Conservation (phyloP, 805 yeast species). For the Wickerhamiella musiphila region DNA sequence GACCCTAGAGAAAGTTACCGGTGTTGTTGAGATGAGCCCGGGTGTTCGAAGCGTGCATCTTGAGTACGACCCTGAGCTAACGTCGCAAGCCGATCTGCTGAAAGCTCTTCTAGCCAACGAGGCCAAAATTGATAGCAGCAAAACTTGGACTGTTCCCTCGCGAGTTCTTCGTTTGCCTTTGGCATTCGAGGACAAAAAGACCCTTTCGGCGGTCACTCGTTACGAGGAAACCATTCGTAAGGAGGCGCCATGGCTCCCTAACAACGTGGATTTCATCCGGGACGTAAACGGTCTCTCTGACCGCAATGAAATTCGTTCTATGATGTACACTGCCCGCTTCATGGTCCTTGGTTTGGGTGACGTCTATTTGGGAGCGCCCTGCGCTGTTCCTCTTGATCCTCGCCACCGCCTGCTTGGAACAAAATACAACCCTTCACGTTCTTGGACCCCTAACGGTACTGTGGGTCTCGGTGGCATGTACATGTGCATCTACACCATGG, state of each 20-base stretch:
- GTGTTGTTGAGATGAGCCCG: constrained; percentile 89
- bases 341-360: constrained; percentile 92
- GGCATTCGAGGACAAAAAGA: constrained; percentile 89
- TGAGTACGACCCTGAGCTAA: constrained; percentile 52
- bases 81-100: constrained; percentile 46
- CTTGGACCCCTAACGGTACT: constrained; percentile 90
- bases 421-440: constrained; percentile 90
- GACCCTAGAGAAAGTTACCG: constrained; percentile 47
- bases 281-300: constrained; percentile 59
- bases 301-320: constrained; percentile 58
- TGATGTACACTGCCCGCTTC: constrained; percentile 79
- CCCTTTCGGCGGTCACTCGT: constrained; percentile 76
- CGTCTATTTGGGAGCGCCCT: constrained; percentile 94
- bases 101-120: constrained; percentile 57
- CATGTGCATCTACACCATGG: constrained; percentile 97
- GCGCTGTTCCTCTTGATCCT: constrained; percentile 96
- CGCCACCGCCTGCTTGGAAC: constrained; percentile 84
- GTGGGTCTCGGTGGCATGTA: constrained; percentile 98
- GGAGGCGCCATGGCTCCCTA: constrained; percentile 94
- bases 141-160: constrained; percentile 70
- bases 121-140: constrained; percentile 34
- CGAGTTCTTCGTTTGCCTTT: constrained; percentile 74
- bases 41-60: constrained; percentile 91
- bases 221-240: constrained; percentile 87
- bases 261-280: constrained; percentile 89